Base-by-base conservation (phyloP, 495 filamentous ascomycete genomes). In the Penicillium daleae region DNA sequence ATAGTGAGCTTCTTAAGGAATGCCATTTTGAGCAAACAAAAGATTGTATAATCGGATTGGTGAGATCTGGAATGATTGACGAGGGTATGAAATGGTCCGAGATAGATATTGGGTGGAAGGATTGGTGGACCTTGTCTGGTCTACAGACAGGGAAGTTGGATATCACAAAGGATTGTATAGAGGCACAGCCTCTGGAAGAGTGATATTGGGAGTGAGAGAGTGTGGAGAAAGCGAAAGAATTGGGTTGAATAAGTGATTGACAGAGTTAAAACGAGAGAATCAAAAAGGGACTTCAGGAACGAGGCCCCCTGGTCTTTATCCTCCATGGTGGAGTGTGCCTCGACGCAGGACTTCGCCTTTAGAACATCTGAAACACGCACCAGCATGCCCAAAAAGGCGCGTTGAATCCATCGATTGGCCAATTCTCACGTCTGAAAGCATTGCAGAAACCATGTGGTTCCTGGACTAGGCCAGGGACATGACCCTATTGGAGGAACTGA, bases 1-100 rank as follows among this genome's bases (percentile, higher is more conserved):
- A 72, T 35, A 35, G 60, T 51, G 33, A 65, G 19, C 32, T 60
- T 39, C 49, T 64, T 69, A 42, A 67, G 55, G 64, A 74, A 67
- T 8, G 57, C 32, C 72, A 74, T 74, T 31, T 32, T 53, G 17
- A 19, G 13, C 40, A 44, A 7, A 44, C 40, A 22, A 22, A 44
- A 44, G 19, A 44, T 1, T 9, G 40, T 21, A 21, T 22, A 19
- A 12, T 44, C 2, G 19, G 22, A 22, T 44, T 22, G 19, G 40
- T 12, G 46, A 27, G 46, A 27, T 49, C 22, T 49, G 22, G 24
- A 49, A 27, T n/a, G 46, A 49, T 49, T 12, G 46, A 49, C 46
- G 29, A 33, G 29, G 33, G 21, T 42, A n/a, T 56, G 32, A 24
- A 33, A 33, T 42, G 4, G 37, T 26, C 35, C 37, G 37, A 42